Conservation (phyloP, 495 filamentous ascomycete genomes). For the Parathielavia hyrcaniae region DNA sequence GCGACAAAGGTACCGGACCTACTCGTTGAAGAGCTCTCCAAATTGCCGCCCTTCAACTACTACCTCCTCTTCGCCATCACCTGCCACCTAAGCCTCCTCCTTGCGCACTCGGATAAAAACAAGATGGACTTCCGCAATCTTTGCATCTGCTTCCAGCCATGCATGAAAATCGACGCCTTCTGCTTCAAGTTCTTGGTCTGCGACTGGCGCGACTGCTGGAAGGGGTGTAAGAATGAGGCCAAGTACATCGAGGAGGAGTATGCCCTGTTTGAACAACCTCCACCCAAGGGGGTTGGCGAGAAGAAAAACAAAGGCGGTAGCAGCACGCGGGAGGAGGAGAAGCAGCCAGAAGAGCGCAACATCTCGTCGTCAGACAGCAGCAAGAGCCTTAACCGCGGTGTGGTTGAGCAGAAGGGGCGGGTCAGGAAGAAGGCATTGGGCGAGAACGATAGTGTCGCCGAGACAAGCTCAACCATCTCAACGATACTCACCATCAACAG, state of each 20-base stretch:
- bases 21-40: constrained; percentile 83
- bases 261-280: constrained; percentile 50
- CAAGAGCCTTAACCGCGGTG: constrained; percentile 25
- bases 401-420: constrained; percentile 26
- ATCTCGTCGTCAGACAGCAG: constrained; percentile 60
- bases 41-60: constrained; percentile 86
- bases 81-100: constrained; percentile 81
- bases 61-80: constrained; percentile 94
- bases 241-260: constrained; percentile 70
- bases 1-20: constrained; percentile 69
- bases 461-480: constrained; percentile 34
- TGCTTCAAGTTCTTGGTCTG: constrained; percentile 88
- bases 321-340: constrained; percentile 8
- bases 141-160: constrained; percentile 91
- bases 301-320: constrained; percentile 11
- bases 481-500: constrained; percentile 41
- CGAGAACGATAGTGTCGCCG: constrained; percentile 29
- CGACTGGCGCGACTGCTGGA: constrained; percentile 92
- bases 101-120: constrained; percentile 79
- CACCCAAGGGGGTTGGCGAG: constrained; percentile 30
- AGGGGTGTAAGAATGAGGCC: constrained; percentile 88
- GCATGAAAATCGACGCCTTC: constrained; percentile 82
- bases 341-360: constrained; percentile 43
- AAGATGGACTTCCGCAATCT: constrained; percentile 93
- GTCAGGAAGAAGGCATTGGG: constrained; percentile 36